These are phyloP conservation scores for Fraxinus excelsior DNA, from an alignment of 257 asterid genomes.

Conservation along the genomic window DNA sequence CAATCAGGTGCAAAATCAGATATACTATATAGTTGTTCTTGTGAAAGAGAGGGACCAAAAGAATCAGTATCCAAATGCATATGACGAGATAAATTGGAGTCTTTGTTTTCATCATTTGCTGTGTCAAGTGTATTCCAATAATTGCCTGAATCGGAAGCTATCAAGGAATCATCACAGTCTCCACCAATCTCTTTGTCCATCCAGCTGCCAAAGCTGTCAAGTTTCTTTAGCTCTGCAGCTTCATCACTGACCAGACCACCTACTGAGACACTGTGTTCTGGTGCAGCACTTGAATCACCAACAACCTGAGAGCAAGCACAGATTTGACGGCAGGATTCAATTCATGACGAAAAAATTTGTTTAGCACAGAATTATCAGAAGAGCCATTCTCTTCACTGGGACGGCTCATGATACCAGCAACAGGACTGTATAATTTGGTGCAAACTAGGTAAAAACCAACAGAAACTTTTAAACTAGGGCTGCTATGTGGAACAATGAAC, in stretches of 20 bases:
- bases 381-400: too few species aligned
- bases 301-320: neutral
- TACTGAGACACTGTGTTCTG: constrained; percentile 13
- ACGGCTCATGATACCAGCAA: too few species aligned
- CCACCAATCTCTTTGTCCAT: constrained; percentile 35
- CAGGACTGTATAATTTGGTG: too few species aligned
- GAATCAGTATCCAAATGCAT: constrained; percentile 32
- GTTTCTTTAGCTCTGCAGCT: constrained; percentile 27
- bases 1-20: constrained; percentile 33
- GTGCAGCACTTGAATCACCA: constrained; percentile 12
- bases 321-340: neutral
- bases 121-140: constrained; percentile 31
- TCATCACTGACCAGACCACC: constrained; percentile 13
- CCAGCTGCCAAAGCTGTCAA: constrained; percentile 32
- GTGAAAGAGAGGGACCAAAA: constrained; percentile 28
- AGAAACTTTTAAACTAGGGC: too few species aligned
- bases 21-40: constrained; percentile 31
- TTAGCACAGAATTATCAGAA: too few species aligned
- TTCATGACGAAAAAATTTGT: too few species aligned
- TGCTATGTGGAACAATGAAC: too few species aligned
- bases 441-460: too few species aligned
- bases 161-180: constrained; percentile 24
- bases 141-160: constrained; percentile 30
- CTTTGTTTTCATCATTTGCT: constrained; percentile 20
- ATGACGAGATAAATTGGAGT: constrained; percentile 21